A percentile compares a stretch with the other conserved stretches of the same genome.
phyloP scores from a whole-genome alignment of 495 filamentous ascomycete species.

The Evernia prunastri region DNA sequence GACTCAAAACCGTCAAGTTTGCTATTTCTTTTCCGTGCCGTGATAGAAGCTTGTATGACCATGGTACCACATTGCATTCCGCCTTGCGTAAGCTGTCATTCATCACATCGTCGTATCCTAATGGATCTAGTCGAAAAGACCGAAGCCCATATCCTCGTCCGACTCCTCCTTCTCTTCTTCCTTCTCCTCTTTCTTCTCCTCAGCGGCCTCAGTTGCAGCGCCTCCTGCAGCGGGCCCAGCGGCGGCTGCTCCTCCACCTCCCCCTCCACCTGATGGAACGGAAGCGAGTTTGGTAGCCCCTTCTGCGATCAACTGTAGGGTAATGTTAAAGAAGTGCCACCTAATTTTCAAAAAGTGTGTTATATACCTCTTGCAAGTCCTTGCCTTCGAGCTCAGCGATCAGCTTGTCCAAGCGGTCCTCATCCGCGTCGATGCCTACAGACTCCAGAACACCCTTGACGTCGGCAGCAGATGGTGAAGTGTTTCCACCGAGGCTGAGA shows the following conservation, averaged over 20 bases:
- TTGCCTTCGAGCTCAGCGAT: conserved; percentile 93
- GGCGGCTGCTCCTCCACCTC: conserved; percentile 56
- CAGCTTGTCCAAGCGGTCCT: conserved; percentile 77
- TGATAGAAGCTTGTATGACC: neutral
- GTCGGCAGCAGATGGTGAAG: conserved; percentile 76
- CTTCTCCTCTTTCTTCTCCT: conserved; percentile 67
- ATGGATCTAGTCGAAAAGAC: conserved; percentile 85
- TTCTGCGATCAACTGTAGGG: conserved; percentile 78
- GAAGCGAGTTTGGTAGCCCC: conserved; percentile 92
- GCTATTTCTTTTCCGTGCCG: neutral
- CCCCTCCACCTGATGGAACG: conserved; percentile 88
- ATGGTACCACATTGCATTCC: neutral
- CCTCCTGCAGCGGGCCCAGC: conserved; percentile 57
- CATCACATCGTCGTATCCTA: conserved; percentile 4
- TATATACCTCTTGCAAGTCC: conserved; percentile 84
- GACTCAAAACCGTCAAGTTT: neutral
- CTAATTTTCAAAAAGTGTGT: neutral
- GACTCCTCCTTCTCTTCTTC: conserved; percentile 81
- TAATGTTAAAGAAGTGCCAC: conserved; percentile 8
- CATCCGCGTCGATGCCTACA: conserved; percentile 92
- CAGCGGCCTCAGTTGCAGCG: conserved; percentile 60
- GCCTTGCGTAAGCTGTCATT: neutral
- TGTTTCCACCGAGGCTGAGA: conserved; percentile 87
- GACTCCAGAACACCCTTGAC: conserved; percentile 87
- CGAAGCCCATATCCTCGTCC: conserved; percentile 99